Evolutionary conservation across 2,329 filamentous ascomycete genomes (phyloP).

Genomic region (Colletotrichum aenigma): DNA sequence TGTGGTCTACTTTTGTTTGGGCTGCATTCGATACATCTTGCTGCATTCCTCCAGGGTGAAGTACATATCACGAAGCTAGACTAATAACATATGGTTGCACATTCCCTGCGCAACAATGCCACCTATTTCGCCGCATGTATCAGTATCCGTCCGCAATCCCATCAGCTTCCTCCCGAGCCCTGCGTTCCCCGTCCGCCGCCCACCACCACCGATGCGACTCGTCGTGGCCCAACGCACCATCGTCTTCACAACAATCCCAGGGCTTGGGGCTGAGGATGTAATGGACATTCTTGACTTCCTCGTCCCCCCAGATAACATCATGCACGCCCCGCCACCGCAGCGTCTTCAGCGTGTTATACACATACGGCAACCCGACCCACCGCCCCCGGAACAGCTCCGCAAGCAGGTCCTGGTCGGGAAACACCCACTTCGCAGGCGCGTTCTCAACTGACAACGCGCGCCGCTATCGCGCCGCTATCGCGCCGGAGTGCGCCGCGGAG

Average conservation of each 20-base stretch:
- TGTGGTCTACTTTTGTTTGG: neutral
- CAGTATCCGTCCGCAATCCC: neutral
- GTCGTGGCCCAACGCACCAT: neutral
- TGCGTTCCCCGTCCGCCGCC: neutral
- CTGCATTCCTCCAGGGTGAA: neutral
- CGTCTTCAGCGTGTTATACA: constrained; percentile 68
- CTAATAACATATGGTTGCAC: neutral
- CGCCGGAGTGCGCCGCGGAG: neutral
- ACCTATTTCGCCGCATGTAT: neutral
- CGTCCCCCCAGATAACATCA: neutral
- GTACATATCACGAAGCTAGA: neutral
- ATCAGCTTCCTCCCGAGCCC: neutral
- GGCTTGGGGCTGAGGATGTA: neutral
- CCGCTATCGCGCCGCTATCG: neutral
- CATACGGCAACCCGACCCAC: constrained; percentile 63
- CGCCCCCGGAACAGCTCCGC: constrained; percentile 57
- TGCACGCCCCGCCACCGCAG: constrained; percentile 40
- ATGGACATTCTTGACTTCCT: neutral
- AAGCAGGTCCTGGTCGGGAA: constrained; percentile 64
- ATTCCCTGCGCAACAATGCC: neutral
- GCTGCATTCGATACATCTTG: neutral
- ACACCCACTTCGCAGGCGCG: constrained; percentile 49
- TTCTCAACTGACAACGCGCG: too few species aligned
- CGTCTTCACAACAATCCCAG: neutral
- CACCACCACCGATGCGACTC: neutral